Evolutionary conservation across 2,329 filamentous ascomycete species (phyloP).

Genomic region (Penicillium corylophilum): DNA sequence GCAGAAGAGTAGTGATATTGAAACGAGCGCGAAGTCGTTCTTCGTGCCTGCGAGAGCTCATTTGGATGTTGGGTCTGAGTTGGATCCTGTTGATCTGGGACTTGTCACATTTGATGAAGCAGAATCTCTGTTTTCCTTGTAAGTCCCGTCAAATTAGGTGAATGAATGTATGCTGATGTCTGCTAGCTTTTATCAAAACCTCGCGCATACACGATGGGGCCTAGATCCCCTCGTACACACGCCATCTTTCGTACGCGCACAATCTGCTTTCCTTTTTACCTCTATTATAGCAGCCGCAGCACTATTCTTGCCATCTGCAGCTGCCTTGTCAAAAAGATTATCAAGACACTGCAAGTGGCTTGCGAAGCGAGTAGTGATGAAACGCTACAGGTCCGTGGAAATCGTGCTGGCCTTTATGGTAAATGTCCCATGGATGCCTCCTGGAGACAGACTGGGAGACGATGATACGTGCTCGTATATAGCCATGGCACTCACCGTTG

Average conservation of each 20-base stretch:
- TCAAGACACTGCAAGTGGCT: constrained; percentile 64
- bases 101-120: constrained; percentile 67
- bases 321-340: constrained; percentile 64
- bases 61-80: constrained; percentile 61
- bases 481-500: constrained; percentile 67
- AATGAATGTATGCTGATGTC: neutral
- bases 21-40: constrained; percentile 56
- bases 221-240: constrained; percentile 68
- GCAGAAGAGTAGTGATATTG: constrained; percentile 5
- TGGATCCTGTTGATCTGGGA: constrained; percentile 69
- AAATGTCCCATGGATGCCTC: constrained; percentile 72
- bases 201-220: constrained; percentile 73
- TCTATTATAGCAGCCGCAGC: constrained; percentile 69
- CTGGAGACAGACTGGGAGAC: constrained; percentile 46
- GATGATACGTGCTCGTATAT: constrained; percentile 73
- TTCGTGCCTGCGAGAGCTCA: constrained; percentile 65
- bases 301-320: constrained; percentile 64
- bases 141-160: constrained; percentile 30
- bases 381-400: constrained; percentile 67
- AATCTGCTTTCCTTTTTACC: constrained; percentile 70
- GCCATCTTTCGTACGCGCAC: constrained; percentile 62
- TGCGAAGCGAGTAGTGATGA: constrained; percentile 60
- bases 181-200: constrained; percentile 65
- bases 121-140: constrained; percentile 64
- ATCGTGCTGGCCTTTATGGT: constrained; percentile 74